Percentiles rank a stretch among this genome's conserved stretches.
These are phyloP conservation scores for Westerdykella sp. DNA, from an alignment of 2,329 filamentous ascomycete genomes.

Conservation along the genomic window DNA sequence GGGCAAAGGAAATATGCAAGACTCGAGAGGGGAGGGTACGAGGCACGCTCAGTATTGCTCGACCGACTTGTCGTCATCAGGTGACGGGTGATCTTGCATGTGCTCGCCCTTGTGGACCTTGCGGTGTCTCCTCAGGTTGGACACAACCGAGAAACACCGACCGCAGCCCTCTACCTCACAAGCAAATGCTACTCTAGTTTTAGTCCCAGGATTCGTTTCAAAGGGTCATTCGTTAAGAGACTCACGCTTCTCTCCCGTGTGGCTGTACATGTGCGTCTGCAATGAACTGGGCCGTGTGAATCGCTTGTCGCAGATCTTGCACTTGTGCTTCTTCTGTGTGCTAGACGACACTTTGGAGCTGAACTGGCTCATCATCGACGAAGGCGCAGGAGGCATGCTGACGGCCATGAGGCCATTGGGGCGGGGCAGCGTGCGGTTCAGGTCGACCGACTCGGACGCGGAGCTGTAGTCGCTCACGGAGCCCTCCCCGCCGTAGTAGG, in stretches of 20 bases:
- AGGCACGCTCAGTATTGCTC: constrained; percentile 16
- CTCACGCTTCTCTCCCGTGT: constrained; percentile 97
- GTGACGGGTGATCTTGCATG: constrained; percentile 41
- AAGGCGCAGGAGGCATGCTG: constrained; percentile 71
- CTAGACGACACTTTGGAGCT: constrained; percentile 93
- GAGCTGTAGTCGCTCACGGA: constrained; percentile 92
- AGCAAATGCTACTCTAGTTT: constrained; percentile 63
- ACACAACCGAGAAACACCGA: constrained; percentile 93
- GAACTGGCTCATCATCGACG: constrained; percentile 98
- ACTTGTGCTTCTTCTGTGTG: constrained; percentile 99
- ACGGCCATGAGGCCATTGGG: constrained; percentile 59
- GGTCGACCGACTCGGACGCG: constrained; percentile 76
- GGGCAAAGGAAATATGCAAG: constrained; percentile 6
- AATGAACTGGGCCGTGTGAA: constrained; percentile 92
- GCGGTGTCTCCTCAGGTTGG: constrained; percentile 86
- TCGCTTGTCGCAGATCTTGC: constrained; percentile 96
- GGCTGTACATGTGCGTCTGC: constrained; percentile 97
- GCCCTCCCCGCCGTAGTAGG: constrained; percentile 75
- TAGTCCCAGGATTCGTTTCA: not conserved
- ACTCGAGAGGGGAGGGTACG: constrained; percentile 4
- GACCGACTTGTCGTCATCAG: constrained; percentile 39
- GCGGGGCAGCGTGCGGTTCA: constrained; percentile 73
- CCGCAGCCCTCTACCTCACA: constrained; percentile 94
- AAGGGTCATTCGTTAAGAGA: no score
- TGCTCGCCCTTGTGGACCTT: constrained; percentile 86